phyloP scores from a whole-genome alignment of 1,284 basidiomycete genomes.

The Sporisorium scitamineum region DNA sequence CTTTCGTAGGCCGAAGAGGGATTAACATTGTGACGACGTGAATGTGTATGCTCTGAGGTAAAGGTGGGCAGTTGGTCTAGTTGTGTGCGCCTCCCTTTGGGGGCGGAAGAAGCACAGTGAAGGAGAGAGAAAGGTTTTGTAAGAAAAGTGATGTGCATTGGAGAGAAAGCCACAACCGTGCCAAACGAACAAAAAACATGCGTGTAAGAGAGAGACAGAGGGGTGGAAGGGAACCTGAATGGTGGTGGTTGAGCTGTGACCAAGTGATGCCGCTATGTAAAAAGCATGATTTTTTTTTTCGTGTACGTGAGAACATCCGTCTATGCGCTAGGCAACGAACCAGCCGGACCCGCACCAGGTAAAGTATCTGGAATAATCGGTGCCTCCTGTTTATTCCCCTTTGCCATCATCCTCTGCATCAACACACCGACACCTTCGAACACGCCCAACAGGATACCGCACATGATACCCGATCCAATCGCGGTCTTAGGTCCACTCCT shows the following conservation, averaged over 20 bases:
- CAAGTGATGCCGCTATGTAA: no score
- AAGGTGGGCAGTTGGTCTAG: not conserved
- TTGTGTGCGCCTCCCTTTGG: not conserved
- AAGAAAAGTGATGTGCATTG: no score
- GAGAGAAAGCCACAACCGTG: no score
- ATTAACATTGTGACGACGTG: not conserved
- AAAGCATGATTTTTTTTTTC: no score
- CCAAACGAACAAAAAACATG: no score
- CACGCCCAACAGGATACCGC: slow-evolving; percentile 94
- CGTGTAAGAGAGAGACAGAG: not conserved
- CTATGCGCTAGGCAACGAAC: slow-evolving; percentile 21
- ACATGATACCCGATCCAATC: slow-evolving; percentile 89
- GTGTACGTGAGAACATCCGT: no score
- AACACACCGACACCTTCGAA: slow-evolving; percentile 87
- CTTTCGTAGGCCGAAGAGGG: slow-evolving; percentile 53
- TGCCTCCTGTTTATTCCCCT: slow-evolving; percentile 74
- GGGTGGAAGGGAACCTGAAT: no score
- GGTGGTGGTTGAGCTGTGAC: no score
- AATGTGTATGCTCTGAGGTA: not conserved
- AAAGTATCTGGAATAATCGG: slow-evolving; percentile 52
- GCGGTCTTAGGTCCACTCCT: slow-evolving; percentile 92
- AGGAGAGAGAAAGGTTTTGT: no score
- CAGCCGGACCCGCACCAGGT: slow-evolving; percentile 11
- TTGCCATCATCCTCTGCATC: slow-evolving; percentile 83
- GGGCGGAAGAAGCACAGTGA: no score